Conservation (phyloP, 805 yeast genomes). For the Saccharomycodes ludwigii region DNA sequence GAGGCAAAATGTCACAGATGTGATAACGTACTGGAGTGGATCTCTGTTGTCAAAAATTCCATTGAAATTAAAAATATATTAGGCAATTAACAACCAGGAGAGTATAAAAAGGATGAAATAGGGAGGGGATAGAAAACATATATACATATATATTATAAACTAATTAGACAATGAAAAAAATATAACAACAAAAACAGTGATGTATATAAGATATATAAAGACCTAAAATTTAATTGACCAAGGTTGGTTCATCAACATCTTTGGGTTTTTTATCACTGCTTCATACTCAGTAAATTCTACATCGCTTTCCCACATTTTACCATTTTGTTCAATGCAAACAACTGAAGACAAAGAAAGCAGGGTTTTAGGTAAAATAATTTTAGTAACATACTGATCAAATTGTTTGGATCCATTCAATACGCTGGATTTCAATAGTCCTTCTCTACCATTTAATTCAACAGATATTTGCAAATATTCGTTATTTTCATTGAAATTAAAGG, state of each 20-base stretch:
- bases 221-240: conserved; percentile 34
- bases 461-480: conserved; percentile 38
- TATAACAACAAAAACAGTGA: background rate
- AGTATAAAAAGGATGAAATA: conserved; percentile 3
- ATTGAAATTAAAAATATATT: conserved; percentile 9
- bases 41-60: conserved; percentile 17
- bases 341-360: too few species aligned
- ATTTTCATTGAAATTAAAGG: conserved; percentile 37
- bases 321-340: conserved; percentile 26
- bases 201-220: background rate
- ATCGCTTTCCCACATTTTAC: too few species aligned
- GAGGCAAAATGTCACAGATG: conserved; percentile 22
- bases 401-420: background rate
- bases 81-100: conserved; percentile 6
- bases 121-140: background rate
- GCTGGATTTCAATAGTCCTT: conserved; percentile 14
- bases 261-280: conserved; percentile 46
- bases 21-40: conserved; percentile 18
- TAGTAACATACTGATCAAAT: conserved; percentile 3
- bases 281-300: too few species aligned
- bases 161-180: too few species aligned
- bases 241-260: conserved; percentile 28
- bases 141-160: conserved; percentile 9
- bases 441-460: conserved; percentile 28
- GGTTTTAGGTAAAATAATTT: conserved; percentile 3